These are phyloP conservation scores for Candida peoriensis DNA, from an alignment of 805 yeast species.

Conservation along the genomic window DNA sequence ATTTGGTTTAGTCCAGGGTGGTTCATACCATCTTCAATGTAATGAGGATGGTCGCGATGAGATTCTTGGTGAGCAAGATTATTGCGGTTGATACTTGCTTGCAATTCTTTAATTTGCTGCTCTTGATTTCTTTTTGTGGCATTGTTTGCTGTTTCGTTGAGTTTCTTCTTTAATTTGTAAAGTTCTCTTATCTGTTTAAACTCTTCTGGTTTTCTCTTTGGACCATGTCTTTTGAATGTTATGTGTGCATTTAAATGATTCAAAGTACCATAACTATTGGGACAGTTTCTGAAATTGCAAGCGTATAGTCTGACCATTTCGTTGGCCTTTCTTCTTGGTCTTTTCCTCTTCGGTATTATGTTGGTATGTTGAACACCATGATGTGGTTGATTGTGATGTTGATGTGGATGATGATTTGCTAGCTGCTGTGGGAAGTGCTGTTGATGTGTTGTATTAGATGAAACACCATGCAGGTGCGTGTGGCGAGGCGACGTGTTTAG, in stretches of 20 bases:
- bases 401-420: neutral
- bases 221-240: conserved; percentile 47
- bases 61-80: neutral
- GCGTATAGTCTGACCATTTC: conserved; percentile 52
- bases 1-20: too few species aligned
- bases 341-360: conserved; percentile 27
- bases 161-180: conserved; percentile 34
- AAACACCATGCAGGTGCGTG: too few species aligned
- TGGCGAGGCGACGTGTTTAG: too few species aligned
- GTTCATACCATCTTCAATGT: conserved; percentile 3
- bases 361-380: conserved; percentile 1
- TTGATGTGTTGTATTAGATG: too few species aligned
- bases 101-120: neutral
- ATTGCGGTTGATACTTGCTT: neutral
- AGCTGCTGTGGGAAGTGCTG: too few species aligned
- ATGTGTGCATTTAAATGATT: conserved; percentile 58
- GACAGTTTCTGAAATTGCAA: conserved; percentile 43
- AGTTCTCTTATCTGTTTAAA: conserved; percentile 45
- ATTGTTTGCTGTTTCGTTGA: conserved; percentile 12
- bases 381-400: neutral
- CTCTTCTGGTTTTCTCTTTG: conserved; percentile 48
- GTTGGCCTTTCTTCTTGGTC: conserved; percentile 49
- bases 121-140: neutral
- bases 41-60: too few species aligned
- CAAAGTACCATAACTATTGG: conserved; percentile 54